phyloP scores from a whole-genome alignment of 2,329 filamentous ascomycete species.

The Fusarium solani-melongenae region DNA sequence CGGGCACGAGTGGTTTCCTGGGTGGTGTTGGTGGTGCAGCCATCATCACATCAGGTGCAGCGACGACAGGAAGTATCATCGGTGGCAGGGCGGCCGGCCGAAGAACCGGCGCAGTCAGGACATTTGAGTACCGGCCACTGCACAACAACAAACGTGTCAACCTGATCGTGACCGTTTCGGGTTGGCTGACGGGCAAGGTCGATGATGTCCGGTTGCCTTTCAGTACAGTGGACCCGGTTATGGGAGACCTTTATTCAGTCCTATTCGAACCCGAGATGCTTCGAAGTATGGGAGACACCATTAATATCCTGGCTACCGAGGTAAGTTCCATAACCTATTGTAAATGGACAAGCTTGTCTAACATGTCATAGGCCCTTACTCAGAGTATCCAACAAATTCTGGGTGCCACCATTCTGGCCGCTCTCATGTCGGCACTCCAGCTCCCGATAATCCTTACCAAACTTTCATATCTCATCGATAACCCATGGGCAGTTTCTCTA shows the following conservation, averaged over 20 bases:
- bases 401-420: conserved; percentile 86
- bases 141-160: conserved; percentile 99
- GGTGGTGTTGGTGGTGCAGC: conserved; percentile 93
- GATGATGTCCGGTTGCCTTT: conserved; percentile 96
- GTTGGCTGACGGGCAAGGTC: conserved; percentile 98
- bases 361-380: conserved; percentile 77
- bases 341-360: background rate
- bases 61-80: conserved; percentile 87
- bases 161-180: conserved; percentile 92
- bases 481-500: conserved; percentile 97
- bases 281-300: conserved; percentile 96
- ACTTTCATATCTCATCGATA: conserved; percentile 95
- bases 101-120: conserved; percentile 90
- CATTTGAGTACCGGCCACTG: conserved; percentile 94
- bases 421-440: conserved; percentile 92
- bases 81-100: conserved; percentile 86
- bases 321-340: conserved; percentile 60
- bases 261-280: conserved; percentile 99
- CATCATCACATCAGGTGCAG: conserved; percentile 90
- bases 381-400: conserved; percentile 96
- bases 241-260: conserved; percentile 98
- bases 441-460: conserved; percentile 94
- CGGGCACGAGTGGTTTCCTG: conserved; percentile 88
- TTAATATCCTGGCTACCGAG: conserved; percentile 98
- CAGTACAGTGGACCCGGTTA: conserved; percentile 95